Evolutionary conservation across 352 stramenopile genomes (phyloP), one percentile per base, ranked within the genome.

Genomic region (Thalassiosira hispida): DNA sequence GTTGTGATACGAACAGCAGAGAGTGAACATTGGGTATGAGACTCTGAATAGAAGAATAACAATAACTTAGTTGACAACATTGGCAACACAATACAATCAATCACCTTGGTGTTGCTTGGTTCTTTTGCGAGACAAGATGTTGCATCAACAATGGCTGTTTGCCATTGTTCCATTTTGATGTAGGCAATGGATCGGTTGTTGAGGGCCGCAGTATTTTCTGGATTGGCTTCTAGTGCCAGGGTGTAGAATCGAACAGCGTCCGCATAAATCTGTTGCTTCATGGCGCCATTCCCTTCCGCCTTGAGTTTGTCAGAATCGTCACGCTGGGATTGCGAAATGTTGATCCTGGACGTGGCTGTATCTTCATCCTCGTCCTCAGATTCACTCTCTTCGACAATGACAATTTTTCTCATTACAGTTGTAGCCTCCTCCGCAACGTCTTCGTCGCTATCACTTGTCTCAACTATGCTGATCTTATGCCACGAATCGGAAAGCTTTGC

Each of bases 241-340:
- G 53, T 52, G 66, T 86, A 86, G 1, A 73, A 35, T 29, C 33
- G 31, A 8, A 80, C 53, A 7, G 78, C 78, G 11, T 52, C 22
- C 0, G 59, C 33, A 38, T 61, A 63, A 29, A 56, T 23, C 12
- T 38, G 29, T 14, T 27, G 9, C 20, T 31, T 56, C 78, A 86
- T 83, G n/a, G 63, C 70, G 33, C 9, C n/a, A 52, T 86, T 83
- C n/a, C 78, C 78, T 55, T 76, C 12, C 29, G 47, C 60, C 29
- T 83, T 82, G 55, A 55, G 33, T 22, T 73, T 46, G 5, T 68
- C 53, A 20, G 47, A 27, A 56, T 56, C 23, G n/a, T 53, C 5
- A 5, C 11, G 11, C 18, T 53, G 12, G 11, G 7, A 40, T 40
- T 2, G 4, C 8, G 11, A 66, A 23, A 31, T 47, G 14, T 9